These are phyloP conservation scores for Rhodotorula graminis DNA, from an alignment of 768 basidiomycete genomes.

Conservation along the genomic window DNA sequence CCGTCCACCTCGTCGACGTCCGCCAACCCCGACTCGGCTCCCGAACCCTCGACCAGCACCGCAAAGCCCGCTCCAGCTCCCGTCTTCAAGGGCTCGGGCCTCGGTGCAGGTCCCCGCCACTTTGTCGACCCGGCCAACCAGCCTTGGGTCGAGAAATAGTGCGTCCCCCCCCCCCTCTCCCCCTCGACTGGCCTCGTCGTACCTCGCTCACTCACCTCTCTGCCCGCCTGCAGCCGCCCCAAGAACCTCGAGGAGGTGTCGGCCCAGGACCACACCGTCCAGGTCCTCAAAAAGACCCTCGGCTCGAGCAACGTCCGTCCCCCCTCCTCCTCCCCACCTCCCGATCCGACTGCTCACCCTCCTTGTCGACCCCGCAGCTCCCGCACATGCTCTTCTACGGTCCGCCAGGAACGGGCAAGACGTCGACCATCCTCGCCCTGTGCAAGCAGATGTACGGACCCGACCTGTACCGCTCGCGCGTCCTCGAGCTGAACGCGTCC, in stretches of 20 bases:
- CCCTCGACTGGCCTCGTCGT: neutral
- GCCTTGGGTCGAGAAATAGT: conserved; percentile 99
- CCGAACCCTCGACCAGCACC: neutral
- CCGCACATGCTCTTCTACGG: conserved; percentile 99
- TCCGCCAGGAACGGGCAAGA: conserved; percentile 97
- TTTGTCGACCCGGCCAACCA: conserved; percentile 52
- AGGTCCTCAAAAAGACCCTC: conserved; percentile 83
- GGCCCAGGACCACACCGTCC: conserved; percentile 92
- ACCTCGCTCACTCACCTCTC: neutral
- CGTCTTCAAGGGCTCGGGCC: conserved; percentile 30
- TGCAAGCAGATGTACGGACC: conserved; percentile 95
- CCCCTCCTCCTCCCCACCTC: too few species aligned
- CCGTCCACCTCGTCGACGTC: neutral
- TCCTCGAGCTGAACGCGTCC: conserved; percentile 95
- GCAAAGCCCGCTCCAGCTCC: neutral
- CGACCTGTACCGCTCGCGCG: conserved; percentile 85
- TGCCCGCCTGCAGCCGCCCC: conserved; percentile 62
- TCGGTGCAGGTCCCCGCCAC: conserved; percentile 44
- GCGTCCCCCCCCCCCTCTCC: conserved; percentile 39
- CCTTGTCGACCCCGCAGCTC: conserved; percentile 54
- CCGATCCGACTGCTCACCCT: neutral
- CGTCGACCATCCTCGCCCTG: conserved; percentile 92
- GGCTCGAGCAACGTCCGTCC: conserved; percentile 77
- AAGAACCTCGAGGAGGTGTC: conserved; percentile 97
- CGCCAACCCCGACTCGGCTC: neutral